phyloP scores from a whole-genome alignment of 2,329 filamentous ascomycete species.

The Aquanectria penicillioides region DNA sequence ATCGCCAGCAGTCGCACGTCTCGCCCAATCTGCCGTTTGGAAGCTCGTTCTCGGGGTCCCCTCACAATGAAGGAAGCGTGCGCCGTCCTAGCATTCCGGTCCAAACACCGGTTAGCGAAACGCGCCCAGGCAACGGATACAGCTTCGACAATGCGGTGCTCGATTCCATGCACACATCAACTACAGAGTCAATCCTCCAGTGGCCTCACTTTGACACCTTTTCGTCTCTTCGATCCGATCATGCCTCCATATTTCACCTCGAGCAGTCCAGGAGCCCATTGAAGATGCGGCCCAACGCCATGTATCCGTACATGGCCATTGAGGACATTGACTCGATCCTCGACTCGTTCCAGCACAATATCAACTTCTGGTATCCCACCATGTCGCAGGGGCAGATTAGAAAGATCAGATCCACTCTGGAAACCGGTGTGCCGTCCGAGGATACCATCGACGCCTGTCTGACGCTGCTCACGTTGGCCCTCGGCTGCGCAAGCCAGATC shows the following conservation, averaged over 20 bases:
- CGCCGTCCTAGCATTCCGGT: slow-evolving; percentile 36
- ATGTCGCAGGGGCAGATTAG: slow-evolving; percentile 53
- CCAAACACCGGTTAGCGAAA: slow-evolving; percentile 35
- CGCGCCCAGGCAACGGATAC: slow-evolving; percentile 31
- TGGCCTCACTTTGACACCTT: slow-evolving; percentile 61
- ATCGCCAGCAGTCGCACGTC: slow-evolving; percentile 20
- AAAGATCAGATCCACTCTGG: slow-evolving; percentile 45
- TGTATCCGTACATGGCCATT: slow-evolving; percentile 54
- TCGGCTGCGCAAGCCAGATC: slow-evolving; percentile 58
- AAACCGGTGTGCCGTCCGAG: slow-evolving; percentile 48
- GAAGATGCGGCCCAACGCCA: slow-evolving; percentile 44
- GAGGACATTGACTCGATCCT: slow-evolving; percentile 55
- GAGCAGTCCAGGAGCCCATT: slow-evolving; percentile 55
- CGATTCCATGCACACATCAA: slow-evolving; percentile 60
- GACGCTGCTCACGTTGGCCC: slow-evolving; percentile 56
- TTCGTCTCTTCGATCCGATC: slow-evolving; percentile 53
- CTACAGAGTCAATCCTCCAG: slow-evolving; percentile 60
- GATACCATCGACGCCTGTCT: slow-evolving; percentile 53
- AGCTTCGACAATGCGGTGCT: slow-evolving; percentile 58
- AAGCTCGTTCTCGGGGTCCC: slow-evolving; percentile 38
- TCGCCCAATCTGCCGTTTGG: slow-evolving; percentile 31
- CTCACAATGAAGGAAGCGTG: slow-evolving; percentile 30
- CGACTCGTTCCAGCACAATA: slow-evolving; percentile 54
- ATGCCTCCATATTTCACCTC: slow-evolving; percentile 58
- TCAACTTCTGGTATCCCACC: slow-evolving; percentile 66